Conservation (phyloP, 306 rosid genomes). For the Canavalia gladiata region DNA sequence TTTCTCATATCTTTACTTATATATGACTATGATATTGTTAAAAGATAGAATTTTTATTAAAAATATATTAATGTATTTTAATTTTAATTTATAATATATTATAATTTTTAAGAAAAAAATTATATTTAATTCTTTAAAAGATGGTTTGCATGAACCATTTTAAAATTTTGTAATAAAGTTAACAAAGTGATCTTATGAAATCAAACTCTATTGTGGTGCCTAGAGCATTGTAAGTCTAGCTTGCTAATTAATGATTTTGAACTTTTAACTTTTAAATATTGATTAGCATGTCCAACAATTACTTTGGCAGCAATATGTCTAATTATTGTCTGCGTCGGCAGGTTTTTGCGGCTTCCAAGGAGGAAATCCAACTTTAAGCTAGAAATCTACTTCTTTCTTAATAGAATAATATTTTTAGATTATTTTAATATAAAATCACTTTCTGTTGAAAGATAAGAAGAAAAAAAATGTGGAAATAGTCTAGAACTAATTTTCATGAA, state of each 20-base stretch:
- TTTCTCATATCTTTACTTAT: too few relatives aligned
- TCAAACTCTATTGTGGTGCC: not conserved
- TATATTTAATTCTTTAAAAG: too few relatives aligned
- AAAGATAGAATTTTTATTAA: too few relatives aligned
- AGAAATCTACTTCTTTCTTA: not conserved
- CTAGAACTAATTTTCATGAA: not conserved
- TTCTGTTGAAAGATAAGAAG: not conserved
- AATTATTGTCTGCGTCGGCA: slow-evolving; percentile 16
- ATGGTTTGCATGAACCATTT: too few relatives aligned
- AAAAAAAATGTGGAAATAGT: not conserved
- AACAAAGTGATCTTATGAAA: not conserved
- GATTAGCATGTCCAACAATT: not conserved
- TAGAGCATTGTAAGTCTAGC: not conserved
- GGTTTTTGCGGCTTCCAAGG: not conserved
- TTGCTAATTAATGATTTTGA: not conserved
- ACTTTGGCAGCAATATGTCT: not conserved
- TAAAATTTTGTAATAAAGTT: not conserved
- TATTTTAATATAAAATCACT: not conserved
- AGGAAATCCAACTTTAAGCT: not conserved
- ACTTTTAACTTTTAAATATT: not conserved
- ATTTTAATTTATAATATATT: too few relatives aligned
- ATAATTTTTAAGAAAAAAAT: too few relatives aligned
- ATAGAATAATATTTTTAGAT: not conserved
- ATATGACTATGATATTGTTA: too few relatives aligned
- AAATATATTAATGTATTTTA: too few relatives aligned